Evolutionary conservation across 257 asterid genomes (phyloP).

Genomic region (Scutellaria minor): DNA sequence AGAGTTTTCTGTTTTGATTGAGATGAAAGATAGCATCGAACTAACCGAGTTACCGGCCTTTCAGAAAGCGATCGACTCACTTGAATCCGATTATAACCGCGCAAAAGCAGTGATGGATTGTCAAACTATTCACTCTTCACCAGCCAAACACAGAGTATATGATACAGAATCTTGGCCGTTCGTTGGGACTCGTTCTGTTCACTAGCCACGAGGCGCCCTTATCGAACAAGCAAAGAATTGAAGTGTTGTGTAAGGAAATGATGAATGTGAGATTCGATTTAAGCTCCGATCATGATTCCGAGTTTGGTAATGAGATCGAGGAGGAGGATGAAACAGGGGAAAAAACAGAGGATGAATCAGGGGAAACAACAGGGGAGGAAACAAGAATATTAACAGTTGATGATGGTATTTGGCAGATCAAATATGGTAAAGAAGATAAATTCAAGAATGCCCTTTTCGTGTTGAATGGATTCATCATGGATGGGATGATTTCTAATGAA

Average conservation of each 20-base stretch:
- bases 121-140: constrained; percentile 47
- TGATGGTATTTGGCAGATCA: constrained; percentile 57
- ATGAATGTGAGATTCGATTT: constrained; percentile 61
- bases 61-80: constrained; percentile 67
- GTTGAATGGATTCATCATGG: constrained; percentile 52
- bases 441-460: constrained; percentile 50
- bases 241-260: constrained; percentile 65
- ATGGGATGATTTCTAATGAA: constrained; percentile 47
- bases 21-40: constrained; percentile 50
- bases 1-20: constrained; percentile 62
- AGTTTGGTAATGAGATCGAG: constrained; percentile 40
- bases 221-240: constrained; percentile 57
- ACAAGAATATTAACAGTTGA: constrained; percentile 44
- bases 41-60: constrained; percentile 46
- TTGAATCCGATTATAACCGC: constrained; percentile 60
- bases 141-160: constrained; percentile 54
- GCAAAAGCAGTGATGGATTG: constrained; percentile 50
- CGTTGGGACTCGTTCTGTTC: constrained; percentile 81
- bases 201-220: constrained; percentile 67
- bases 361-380: constrained; percentile 46
- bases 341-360: constrained; percentile 38
- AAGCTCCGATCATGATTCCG: constrained; percentile 49
- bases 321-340: constrained; percentile 34
- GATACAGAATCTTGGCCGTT: constrained; percentile 71
- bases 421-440: constrained; percentile 54